Conservation (phyloP, 441 rosid species). For the Croton setiger region DNA sequence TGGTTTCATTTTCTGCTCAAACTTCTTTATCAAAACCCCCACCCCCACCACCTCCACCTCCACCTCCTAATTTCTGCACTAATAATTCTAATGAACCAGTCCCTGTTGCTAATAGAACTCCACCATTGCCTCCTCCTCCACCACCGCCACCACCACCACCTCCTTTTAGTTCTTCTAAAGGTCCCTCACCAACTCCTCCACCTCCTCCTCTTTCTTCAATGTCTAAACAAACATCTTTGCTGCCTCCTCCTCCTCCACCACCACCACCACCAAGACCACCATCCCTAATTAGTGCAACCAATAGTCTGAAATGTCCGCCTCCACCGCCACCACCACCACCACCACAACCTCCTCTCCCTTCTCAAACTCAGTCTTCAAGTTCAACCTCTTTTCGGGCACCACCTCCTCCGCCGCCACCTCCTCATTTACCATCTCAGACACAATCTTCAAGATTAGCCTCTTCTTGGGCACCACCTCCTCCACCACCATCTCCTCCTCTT, state of each 20-base stretch:
- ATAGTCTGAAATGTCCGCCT: not conserved
- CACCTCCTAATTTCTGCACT: conserved; percentile 11
- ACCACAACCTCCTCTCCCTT: conserved; percentile 6
- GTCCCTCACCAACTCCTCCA: conserved; percentile 22
- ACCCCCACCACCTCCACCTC: conserved; percentile 32
- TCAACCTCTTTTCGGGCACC: conserved; percentile 6
- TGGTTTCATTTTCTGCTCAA: not conserved
- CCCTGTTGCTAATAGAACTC: conserved; percentile 5
- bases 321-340: conserved; percentile 28
- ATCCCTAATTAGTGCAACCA: not conserved
- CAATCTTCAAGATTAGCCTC: not conserved
- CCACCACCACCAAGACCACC: conserved; percentile 18
- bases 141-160: conserved; percentile 23
- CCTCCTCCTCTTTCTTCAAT: conserved; percentile 19
- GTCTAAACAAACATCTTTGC: conserved; percentile 15
- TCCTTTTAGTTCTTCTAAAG: conserved; percentile 16
- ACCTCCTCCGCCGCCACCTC: conserved; percentile 6
- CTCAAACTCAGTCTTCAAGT: not conserved
- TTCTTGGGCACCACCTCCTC: conserved; percentile 22
- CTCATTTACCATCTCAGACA: not conserved
- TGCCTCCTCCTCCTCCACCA: conserved; percentile 20
- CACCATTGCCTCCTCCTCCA: conserved; percentile 19
- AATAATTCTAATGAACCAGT: conserved; percentile 7
- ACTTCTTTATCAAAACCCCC: conserved; percentile 9
- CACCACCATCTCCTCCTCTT: not conserved